Percentiles rank a stretch among this genome's conserved stretches.
Conservation (phyloP, 2,329 filamentous ascomycete species). For the Neopestalotiopsis sp. region DNA sequence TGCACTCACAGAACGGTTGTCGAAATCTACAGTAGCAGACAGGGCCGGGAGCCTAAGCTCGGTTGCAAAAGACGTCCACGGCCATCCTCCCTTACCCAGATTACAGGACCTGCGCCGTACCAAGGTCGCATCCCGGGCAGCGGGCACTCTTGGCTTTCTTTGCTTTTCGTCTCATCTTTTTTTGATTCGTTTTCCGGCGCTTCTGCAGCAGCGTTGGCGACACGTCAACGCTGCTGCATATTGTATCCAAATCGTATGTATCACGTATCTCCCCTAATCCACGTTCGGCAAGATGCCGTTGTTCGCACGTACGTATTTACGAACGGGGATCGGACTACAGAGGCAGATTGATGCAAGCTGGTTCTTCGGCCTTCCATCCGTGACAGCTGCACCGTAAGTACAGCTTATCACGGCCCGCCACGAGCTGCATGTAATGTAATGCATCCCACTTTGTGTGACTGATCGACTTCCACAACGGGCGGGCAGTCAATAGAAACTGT, state of each 20-base stretch:
- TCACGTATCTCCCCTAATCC: not conserved
- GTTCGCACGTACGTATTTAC: not conserved
- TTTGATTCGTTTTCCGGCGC: not conserved
- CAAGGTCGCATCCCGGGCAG: slow-evolving; percentile 30
- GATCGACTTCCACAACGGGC: slow-evolving; percentile 2
- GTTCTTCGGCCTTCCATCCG: slow-evolving; percentile 1
- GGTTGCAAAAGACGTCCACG: slow-evolving; percentile 8
- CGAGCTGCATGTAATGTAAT: slow-evolving; percentile 1
- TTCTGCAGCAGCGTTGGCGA: not conserved
- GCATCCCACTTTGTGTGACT: not conserved
- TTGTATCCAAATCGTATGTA: not conserved
- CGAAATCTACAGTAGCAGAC: slow-evolving; percentile 29
- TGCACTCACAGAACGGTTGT: slow-evolving; percentile 31
- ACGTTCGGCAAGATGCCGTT: not conserved
- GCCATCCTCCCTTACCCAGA: slow-evolving; percentile 24
- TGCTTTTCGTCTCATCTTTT: slow-evolving; percentile 18
- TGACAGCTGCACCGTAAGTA: not conserved
- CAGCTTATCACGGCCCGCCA: slow-evolving; percentile 2
- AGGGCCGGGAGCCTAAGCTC: slow-evolving; percentile 26
- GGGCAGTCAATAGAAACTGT: not conserved
- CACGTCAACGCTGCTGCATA: not conserved
- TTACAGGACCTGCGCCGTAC: slow-evolving; percentile 36
- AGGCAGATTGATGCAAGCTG: not conserved
- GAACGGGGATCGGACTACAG: not conserved
- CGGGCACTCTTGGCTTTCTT: slow-evolving; percentile 1